Evolutionary conservation across 225 moss, liverwort and hornwort species (phyloP), one percentile per base, ranked within the genome.

Genomic region (Neckera pumila): DNA sequence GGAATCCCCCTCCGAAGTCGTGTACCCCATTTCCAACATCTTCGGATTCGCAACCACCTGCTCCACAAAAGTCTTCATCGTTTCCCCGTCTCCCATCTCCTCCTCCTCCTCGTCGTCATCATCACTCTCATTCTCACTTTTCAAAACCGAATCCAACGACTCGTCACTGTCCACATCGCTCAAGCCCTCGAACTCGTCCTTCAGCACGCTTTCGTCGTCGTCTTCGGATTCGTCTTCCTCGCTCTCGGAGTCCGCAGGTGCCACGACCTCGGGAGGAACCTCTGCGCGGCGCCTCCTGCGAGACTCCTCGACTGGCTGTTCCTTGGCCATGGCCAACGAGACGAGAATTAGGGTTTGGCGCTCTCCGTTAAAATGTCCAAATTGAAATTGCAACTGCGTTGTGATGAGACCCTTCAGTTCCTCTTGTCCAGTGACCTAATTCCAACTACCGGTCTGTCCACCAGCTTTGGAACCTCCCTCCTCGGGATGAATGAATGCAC

Each of bases 111-210:
- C 56, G 7, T 64, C 89, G 31, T 89, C 87, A 18, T 92, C 88
- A 19, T 86, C 90, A 23, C 75, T 85, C 40, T 83, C 92, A 7
- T 45, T 34, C 54, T 71, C 81, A 57, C 54, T 36, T n/a, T 56
- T 23, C 47, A 80, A 80, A 30, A 27, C 43, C 58, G 86, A 81
- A 74, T 79, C 80, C 76, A 61, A 76, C 34, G 17, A 84, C 11
- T 87, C 90, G 49, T 77, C 88, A 78, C 82, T 87, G 26, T 67
- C 80, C 54, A 86, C 87, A 70, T 90, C 90, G 33, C 72, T 77
- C 81, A 89, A 69, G 59, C 82, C 65, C 78, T 85, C 72, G 54
- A 87, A 80, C 58, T 90, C 89, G 38, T 89, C 90, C 57, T 53
- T 82, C 81, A 83, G 65, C 49, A 86, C 60, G 30, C 45, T 85